Evolutionary conservation across 768 basidiomycete species (phyloP).

Genomic region (Tulasnella sp.): DNA sequence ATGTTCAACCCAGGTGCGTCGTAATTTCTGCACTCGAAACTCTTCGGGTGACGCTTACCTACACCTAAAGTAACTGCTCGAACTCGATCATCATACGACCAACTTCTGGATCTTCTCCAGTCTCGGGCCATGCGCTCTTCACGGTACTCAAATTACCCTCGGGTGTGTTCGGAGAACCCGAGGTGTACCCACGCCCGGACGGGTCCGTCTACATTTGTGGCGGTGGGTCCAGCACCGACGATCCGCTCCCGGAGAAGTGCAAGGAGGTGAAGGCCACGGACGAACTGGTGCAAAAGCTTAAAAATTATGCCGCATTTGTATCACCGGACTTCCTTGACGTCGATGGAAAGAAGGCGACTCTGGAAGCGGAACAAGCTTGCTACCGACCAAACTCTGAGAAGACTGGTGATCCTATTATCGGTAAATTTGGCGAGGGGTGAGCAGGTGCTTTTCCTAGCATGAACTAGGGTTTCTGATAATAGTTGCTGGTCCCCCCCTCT

Average conservation of each 20-base stretch:
- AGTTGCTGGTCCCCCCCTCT: background rate
- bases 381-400: constrained; percentile 30
- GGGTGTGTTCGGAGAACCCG: constrained; percentile 40
- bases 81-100: constrained; percentile 33
- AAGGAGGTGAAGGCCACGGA: constrained; percentile 24
- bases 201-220: constrained; percentile 36
- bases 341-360: background rate
- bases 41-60: background rate
- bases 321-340: constrained; percentile 24
- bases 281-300: constrained; percentile 24
- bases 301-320: constrained; percentile 21
- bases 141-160: constrained; percentile 41
- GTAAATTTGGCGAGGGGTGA: constrained; percentile 30
- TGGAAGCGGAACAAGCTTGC: constrained; percentile 31
- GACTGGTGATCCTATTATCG: constrained; percentile 31
- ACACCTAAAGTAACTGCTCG: constrained; percentile 15
- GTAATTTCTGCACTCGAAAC: background rate
- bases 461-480: background rate
- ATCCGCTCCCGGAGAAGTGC: constrained; percentile 37
- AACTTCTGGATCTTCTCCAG: constrained; percentile 3
- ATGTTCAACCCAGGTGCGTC: constrained; percentile 28
- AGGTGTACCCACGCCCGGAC: constrained; percentile 42
- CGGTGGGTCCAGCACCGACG: constrained; percentile 26
- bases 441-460: background rate
- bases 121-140: constrained; percentile 42